A percentile compares a stretch with the other conserved stretches of the same genome.
Conservation (phyloP, 805 yeast genomes). For the Saccharomycopsis sp. region DNA sequence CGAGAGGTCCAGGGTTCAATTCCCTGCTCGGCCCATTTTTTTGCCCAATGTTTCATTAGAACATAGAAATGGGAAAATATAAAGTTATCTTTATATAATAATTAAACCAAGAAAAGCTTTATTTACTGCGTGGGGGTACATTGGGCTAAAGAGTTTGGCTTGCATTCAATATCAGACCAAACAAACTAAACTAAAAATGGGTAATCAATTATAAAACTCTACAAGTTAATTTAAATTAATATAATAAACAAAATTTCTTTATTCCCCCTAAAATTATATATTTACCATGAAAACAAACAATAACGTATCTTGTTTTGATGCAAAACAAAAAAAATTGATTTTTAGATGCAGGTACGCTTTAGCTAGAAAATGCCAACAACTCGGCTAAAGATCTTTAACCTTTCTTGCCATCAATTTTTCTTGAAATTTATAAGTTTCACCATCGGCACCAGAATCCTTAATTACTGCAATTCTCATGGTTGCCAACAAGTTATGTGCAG, state of each 20-base stretch:
- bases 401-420: constrained; percentile 36
- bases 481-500: constrained; percentile 77
- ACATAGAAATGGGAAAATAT: not conserved
- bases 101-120: too few relatives aligned
- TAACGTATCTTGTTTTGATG: too few relatives aligned
- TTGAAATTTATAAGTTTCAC: constrained; percentile 48
- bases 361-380: not conserved
- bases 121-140: too few relatives aligned
- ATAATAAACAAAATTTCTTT: too few relatives aligned
- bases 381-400: constrained; percentile 22
- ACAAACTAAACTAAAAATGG: too few relatives aligned
- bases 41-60: too few relatives aligned
- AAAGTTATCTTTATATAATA: too few relatives aligned
- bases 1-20: constrained; percentile 23
- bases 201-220: too few relatives aligned
- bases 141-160: too few relatives aligned
- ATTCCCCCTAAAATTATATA: not conserved
- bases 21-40: constrained; percentile 23
- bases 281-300: not conserved
- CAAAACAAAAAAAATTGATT: not conserved
- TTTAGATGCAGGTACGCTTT: not conserved
- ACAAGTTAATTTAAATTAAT: too few relatives aligned
- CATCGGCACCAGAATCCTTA: constrained; percentile 55
- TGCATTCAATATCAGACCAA: too few relatives aligned
- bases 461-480: constrained; percentile 78